Base-by-base conservation (phyloP, 768 basidiomycete genomes). In the Leccinum rimulosum region DNA sequence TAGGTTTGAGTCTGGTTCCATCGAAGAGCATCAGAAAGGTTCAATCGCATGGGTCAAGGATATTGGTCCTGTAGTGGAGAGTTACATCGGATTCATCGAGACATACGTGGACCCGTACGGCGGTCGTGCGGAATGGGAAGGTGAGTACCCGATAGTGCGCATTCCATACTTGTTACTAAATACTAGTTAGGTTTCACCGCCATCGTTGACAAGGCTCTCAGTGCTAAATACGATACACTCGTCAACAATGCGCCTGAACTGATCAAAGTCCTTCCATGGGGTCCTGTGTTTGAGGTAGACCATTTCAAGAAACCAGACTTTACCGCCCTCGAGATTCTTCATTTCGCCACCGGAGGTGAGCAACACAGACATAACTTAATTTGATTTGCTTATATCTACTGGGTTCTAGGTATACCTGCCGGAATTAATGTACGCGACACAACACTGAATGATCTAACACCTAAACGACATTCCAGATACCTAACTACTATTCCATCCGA, bases 121-220 rank as follows among this genome's bases (percentile, higher is more conserved):
- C 36, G 88, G 83, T n/a, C 84, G 93, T 53, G 93, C 93, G 0
- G 93, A 95, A 71, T 95, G 93, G 93, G 92, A 95, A 83, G 92
- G 91, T 85, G 56, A 36, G 65, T 56, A 7, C 52, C 57, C 47
- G 50, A 27, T 28, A 47, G 55, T 38, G 27, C 19, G 40, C 35
- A 50, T 10, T 43, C 27, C 27, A 3, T 40, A 30, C 3, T 1
- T 6, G 55, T n/a, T 52, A 56, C 43, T 54, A 17, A 64, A 11
- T 22, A 54, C 43, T 15, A 19, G 45, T n/a, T 62, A 91, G 89
- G 90, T 31, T 94, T 94, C 70, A 91, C 91, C 35, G 92, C 91
- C 6, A 89, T 93, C 61, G 91, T 94, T 50, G 84, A 95, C 79
- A 94, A 95, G 73, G 76, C 82, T 58, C 80, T 93, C 49, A 90